phyloP scores from a whole-genome alignment of 2,329 filamentous ascomycete species.

The Aspergillus floridensis region DNA sequence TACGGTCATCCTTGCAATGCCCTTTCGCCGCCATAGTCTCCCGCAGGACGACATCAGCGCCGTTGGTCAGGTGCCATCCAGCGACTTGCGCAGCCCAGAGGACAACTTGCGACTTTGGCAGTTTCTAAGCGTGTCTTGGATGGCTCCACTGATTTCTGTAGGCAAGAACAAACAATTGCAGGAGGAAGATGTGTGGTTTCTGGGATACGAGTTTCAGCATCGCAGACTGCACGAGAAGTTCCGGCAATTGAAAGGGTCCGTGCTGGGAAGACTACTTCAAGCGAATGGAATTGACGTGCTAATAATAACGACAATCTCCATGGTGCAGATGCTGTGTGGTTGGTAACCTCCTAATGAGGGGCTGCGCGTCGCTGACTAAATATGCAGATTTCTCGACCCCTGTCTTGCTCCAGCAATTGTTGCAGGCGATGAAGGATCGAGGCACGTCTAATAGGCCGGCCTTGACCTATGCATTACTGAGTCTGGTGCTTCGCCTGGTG shows the following conservation, averaged over 20 bases:
- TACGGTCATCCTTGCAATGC: constrained; percentile 63
- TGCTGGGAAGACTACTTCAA: constrained; percentile 65
- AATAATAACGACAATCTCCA: constrained; percentile 62
- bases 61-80: constrained; percentile 56
- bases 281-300: constrained; percentile 79
- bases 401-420: constrained; percentile 68
- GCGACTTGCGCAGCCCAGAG: constrained; percentile 68
- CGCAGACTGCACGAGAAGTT: constrained; percentile 71
- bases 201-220: constrained; percentile 82
- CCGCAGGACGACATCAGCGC: constrained; percentile 58
- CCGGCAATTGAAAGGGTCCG: constrained; percentile 67
- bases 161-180: constrained; percentile 66
- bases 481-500: constrained; percentile 59
- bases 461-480: constrained; percentile 63
- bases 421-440: constrained; percentile 63
- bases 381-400: constrained; percentile 58
- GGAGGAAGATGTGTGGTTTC: constrained; percentile 76
- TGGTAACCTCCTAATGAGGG: constrained; percentile 17
- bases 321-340: constrained; percentile 61
- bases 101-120: constrained; percentile 77
- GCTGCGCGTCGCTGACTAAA: constrained; percentile 18
- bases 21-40: constrained; percentile 61
- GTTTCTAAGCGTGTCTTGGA: constrained; percentile 83
- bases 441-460: constrained; percentile 54
- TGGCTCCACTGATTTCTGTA: constrained; percentile 67